Base-by-base conservation (phyloP, 108 stramenopile genomes). In the Mediolabrus comicus region DNA sequence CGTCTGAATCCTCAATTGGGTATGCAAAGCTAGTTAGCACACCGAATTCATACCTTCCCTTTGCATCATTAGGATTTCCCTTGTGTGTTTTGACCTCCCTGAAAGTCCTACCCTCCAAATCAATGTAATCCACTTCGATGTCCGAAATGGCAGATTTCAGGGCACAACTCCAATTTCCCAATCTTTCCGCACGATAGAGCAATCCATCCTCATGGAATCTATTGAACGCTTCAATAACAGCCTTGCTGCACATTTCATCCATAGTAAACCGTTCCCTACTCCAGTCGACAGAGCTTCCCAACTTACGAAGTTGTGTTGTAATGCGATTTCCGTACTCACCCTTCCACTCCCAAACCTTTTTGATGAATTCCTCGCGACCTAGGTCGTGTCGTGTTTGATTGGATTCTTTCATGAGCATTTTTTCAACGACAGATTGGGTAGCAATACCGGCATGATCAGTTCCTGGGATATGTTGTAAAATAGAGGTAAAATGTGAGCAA, bases 401-500 rank as follows among this genome's bases (percentile, higher is more conserved):
- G 60, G 88, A 75, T 59, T 92, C 90, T 80, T 97, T 98, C 85
- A 92, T 90, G 46, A 99, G 88, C 91, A 90, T 92, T 80, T 97
- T 98, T 84, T 99, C 99, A 0, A 99, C 99, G 8, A 99, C 97
- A 26, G 92, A 91, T 81, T 99, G 99, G 33, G 99, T 99, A 62
- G 99, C 99, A 71, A 99, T 99, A 33, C 99, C 99, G 14, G 99
- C 99, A 72, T 99, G 99, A 72, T 99, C 99, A 22, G 96, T 98
- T 67, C 99, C 96, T 86, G 52, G 35, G 27, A 36, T 33, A 26
- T 52, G 54, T 53, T 53, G 30, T 26, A 51, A 69, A 35, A n/a
- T 49, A 49, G 4, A 49, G 43, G 17, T 49, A 16, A 34, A 62
- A 49, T 59, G 34, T 59, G 3, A 59, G 27, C 34, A 8, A 70